Base-by-base conservation (phyloP, 2,329 filamentous ascomycete species). In the Fusarium algeriense region DNA sequence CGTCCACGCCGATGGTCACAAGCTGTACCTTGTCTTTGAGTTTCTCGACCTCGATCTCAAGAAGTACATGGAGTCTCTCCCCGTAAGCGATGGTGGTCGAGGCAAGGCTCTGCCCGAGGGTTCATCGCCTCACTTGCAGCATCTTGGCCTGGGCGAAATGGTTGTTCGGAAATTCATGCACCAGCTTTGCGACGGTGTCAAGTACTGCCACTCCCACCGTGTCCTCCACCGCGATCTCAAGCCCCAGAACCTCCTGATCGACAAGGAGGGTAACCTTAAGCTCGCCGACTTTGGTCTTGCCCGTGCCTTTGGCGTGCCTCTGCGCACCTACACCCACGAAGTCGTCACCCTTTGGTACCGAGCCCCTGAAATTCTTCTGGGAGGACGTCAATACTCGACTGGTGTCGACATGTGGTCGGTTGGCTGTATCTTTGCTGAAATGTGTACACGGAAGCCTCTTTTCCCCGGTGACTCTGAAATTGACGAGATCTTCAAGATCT, bases 331-430 rank as follows among this genome's bases (percentile, higher is more conserved):
- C 82, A 97, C 95, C 53, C 94, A 97, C 82, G 94, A 97, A 87
- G 94, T 97, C 67, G 94, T 97, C 65, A 97, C 94, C 3, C 87
- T 97, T 63, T 97, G 94, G 94, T 97, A 97, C 81, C 92, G 95
- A 69, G 89, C 94, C 12, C 94, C 94, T 2, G 94, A 97, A 81
- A 97, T 97, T 81, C 87, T 97, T 23, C 89, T 97, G 3, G 94
- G 94, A 79, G 94, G 94, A 62, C 91, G 94, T 56, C 94, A 97
- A 81, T 97, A 97, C 84, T 96, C 93, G 17, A 97, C 94, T 17
- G 94, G 94, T 62, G 94, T 97, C 44, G 94, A 97, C 78, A 97
- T 97, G 93, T 97, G 94, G 94, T 96, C 93, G 35, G 91, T 95
- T 53, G 94, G 94, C 69, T 96, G 94, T 81, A 97, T 97, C 81